A percentile compares a stretch with the other conserved stretches of the same genome.
These are phyloP conservation scores for Nakazawaea ishiwadae DNA, from an alignment of 805 yeast genomes.

Conservation along the genomic window DNA sequence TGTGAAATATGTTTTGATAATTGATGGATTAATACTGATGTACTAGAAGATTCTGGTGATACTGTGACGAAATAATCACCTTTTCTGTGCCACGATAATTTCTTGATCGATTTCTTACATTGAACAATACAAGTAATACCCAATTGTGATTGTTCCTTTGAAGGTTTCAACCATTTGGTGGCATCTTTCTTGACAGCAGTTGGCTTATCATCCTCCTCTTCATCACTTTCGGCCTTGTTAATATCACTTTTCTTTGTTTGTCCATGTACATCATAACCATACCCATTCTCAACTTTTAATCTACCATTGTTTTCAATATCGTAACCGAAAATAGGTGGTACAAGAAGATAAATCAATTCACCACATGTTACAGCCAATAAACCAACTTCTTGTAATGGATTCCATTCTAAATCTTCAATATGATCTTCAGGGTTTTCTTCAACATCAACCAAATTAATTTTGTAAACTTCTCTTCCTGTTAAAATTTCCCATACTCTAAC, in stretches of 20 bases:
- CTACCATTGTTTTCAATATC: slow-evolving; percentile 80
- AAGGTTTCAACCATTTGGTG: slow-evolving; percentile 83
- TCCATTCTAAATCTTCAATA: slow-evolving; percentile 83
- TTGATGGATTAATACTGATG: slow-evolving; percentile 92
- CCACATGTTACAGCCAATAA: slow-evolving; percentile 83
- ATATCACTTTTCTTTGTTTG: slow-evolving; percentile 30
- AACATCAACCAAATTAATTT: slow-evolving; percentile 38
- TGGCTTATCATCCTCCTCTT: slow-evolving; percentile 21
- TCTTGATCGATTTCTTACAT: slow-evolving; percentile 56
- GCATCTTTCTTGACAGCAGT: slow-evolving; percentile 39
- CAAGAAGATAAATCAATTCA: slow-evolving; percentile 68
- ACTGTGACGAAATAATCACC: slow-evolving; percentile 96
- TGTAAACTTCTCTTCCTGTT: slow-evolving; percentile 90
- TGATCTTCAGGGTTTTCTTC: slow-evolving; percentile 65
- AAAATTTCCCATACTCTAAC: slow-evolving; percentile 95
- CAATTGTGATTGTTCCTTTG: slow-evolving; percentile 47
- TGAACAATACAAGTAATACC: slow-evolving; percentile 73
- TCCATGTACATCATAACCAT: slow-evolving; percentile 64
- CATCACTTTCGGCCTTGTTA: slow-evolving; percentile 28
- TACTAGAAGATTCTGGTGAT: slow-evolving; percentile 88
- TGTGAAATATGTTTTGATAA: slow-evolving; percentile 91
- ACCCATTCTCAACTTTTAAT: slow-evolving; percentile 80
- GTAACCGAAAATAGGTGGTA: slow-evolving; percentile 89
- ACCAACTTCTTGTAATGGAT: slow-evolving; percentile 73
- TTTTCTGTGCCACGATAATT: slow-evolving; percentile 90